Percentiles rank a stretch among this genome's conserved stretches.
phyloP scores from a whole-genome alignment of 2,329 filamentous ascomycete genomes.

The Fusarium cyanostomum region DNA sequence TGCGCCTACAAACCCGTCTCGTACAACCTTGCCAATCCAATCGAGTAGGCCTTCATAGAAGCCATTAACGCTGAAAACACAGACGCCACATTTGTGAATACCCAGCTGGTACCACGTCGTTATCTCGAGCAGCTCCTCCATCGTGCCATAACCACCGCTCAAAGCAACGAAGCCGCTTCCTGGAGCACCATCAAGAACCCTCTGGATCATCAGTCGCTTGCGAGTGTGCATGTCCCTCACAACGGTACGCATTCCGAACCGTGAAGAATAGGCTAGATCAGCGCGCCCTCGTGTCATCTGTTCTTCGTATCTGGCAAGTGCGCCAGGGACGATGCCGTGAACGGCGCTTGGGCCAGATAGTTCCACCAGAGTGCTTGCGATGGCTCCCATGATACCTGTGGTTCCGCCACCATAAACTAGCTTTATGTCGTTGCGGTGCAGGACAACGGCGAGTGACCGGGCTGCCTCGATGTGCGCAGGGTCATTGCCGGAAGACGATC shows the following conservation, averaged over 20 bases:
- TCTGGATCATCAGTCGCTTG: neutral
- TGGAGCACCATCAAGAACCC: neutral
- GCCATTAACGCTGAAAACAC: neutral
- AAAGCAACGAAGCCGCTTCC: neutral
- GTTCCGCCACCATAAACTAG: conserved; percentile 1
- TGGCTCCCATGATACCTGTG: conserved; percentile 1
- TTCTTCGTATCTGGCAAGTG: neutral
- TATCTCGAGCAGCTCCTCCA: conserved; percentile 5
- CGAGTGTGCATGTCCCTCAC: conserved; percentile 3
- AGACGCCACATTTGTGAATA: neutral
- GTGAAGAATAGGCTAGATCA: neutral
- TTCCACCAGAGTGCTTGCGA: neutral
- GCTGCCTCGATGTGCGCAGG: neutral
- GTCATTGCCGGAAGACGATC: neutral
- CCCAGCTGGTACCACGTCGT: conserved; percentile 2
- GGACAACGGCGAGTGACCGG: neutral
- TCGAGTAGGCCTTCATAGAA: neutral
- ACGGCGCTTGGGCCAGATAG: neutral
- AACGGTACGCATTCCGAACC: neutral
- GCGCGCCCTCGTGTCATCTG: neutral
- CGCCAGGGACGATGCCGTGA: neutral
- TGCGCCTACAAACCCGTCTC: neutral
- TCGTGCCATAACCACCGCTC: neutral
- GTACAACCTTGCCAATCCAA: neutral
- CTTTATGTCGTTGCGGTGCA: neutral